phyloP scores from a whole-genome alignment of 1,284 basidiomycete genomes.

The Heliocybe sulcata region DNA sequence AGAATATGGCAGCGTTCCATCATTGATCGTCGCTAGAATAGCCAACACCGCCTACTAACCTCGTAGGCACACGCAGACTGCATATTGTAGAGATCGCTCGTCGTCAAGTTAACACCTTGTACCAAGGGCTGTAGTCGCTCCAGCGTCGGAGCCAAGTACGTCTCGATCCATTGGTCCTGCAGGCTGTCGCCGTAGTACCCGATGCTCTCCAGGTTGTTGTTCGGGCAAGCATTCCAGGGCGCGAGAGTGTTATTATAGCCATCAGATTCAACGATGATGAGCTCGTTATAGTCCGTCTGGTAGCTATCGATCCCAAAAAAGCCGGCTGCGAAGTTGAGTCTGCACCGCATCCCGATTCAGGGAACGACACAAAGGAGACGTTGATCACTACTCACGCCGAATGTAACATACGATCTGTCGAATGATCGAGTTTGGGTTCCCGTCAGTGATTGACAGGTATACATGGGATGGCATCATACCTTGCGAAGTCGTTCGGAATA shows the following conservation, averaged over 20 bases:
- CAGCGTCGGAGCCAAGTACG: slow-evolving; percentile 46
- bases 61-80: slow-evolving; percentile 26
- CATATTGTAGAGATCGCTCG: slow-evolving; percentile 37
- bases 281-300: slow-evolving; percentile 35
- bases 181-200: slow-evolving; percentile 21
- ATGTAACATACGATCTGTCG: slow-evolving; percentile 39
- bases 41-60: slow-evolving; percentile 18
- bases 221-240: slow-evolving; percentile 36
- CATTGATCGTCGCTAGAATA: slow-evolving; percentile 7
- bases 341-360: slow-evolving; percentile 7
- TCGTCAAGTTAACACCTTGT: slow-evolving; percentile 41
- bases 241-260: slow-evolving; percentile 57
- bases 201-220: slow-evolving; percentile 26
- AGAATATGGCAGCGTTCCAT: slow-evolving; percentile 1
- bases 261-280: slow-evolving; percentile 42
- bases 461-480: slow-evolving; percentile 16
- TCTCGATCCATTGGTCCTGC: slow-evolving; percentile 36
- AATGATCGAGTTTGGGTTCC: background rate
- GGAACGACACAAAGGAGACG: background rate
- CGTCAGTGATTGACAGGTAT: background rate
- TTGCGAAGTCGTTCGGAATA: slow-evolving; percentile 55
- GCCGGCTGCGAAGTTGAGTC: slow-evolving; percentile 46
- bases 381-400: slow-evolving; percentile 28
- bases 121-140: slow-evolving; percentile 39
- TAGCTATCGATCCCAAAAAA: slow-evolving; percentile 53